Conservation (phyloP, 306 rosid genomes). For the Vigna angularis region DNA sequence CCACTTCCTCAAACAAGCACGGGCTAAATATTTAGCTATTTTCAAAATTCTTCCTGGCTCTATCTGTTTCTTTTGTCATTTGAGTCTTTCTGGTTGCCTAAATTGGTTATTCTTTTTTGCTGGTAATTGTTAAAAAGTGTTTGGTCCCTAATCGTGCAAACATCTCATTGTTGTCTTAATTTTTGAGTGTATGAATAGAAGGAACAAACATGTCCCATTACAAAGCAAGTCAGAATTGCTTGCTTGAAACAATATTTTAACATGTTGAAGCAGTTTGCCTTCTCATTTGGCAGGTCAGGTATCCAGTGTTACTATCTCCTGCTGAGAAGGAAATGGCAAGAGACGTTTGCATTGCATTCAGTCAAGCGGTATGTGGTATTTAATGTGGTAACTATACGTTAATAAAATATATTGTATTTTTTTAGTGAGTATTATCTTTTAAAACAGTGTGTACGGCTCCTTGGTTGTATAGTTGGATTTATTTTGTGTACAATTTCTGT, state of each 20-base stretch:
- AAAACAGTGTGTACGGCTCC: constrained; percentile 19
- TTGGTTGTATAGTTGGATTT: constrained; percentile 29
- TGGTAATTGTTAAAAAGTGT: not conserved
- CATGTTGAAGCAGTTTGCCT: constrained; percentile 37
- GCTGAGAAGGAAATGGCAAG: constrained; percentile 97
- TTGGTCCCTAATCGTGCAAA: constrained; percentile 18
- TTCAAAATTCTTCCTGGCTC: no score
- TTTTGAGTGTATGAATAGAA: constrained; percentile 15
- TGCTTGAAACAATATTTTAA: constrained; percentile 31
- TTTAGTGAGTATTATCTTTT: constrained; percentile 32
- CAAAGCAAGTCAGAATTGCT: not conserved
- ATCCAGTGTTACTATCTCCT: constrained; percentile 95
- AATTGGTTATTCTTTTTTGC: not conserved
- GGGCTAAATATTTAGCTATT: no score
- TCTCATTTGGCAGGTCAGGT: constrained; percentile 81
- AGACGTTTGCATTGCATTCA: constrained; percentile 93
- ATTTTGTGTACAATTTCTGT: constrained; percentile 18
- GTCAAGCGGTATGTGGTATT: constrained; percentile 82
- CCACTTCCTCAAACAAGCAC: not conserved
- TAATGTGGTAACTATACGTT: constrained; percentile 30
- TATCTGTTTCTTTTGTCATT: not conserved
- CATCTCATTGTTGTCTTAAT: constrained; percentile 24
- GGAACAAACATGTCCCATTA: not conserved
- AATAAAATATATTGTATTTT: constrained; percentile 7
- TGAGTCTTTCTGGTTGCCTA: constrained; percentile 2